Conservation (phyloP, 352 stramenopile genomes). For the Pythium phragmitis region DNA sequence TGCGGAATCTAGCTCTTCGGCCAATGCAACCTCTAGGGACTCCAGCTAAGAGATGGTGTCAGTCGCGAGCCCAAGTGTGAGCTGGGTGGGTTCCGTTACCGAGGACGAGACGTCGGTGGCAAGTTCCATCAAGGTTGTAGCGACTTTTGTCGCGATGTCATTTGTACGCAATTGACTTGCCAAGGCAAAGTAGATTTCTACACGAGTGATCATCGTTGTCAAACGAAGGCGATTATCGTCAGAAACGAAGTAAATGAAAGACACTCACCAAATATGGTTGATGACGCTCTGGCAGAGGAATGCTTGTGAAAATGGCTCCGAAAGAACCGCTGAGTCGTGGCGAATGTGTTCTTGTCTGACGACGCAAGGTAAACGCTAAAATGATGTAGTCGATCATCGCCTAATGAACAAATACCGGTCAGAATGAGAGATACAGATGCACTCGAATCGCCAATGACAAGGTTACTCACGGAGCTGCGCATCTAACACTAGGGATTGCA, state of each 20-base stretch:
- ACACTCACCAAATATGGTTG: slow-evolving; percentile 18
- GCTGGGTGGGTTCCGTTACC: slow-evolving; percentile 1
- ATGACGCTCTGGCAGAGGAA: slow-evolving; percentile 4
- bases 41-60: slow-evolving; percentile 10
- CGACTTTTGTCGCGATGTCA: neutral
- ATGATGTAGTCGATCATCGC: slow-evolving; percentile 16
- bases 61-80: neutral
- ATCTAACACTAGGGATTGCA: slow-evolving; percentile 20
- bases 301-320: slow-evolving; percentile 12
- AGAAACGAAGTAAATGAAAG: neutral
- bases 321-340: slow-evolving; percentile 19
- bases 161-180: slow-evolving; percentile 1
- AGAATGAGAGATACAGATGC: neutral
- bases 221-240: neutral
- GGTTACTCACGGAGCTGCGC: slow-evolving; percentile 18
- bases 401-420: neutral
- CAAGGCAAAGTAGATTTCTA: slow-evolving; percentile 27
- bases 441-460: neutral
- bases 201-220: neutral
- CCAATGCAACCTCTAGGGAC: slow-evolving; percentile 13
- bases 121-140: slow-evolving; percentile 7
- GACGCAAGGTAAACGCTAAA: slow-evolving; percentile 21
- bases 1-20: slow-evolving; percentile 11
- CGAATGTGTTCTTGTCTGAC: neutral
- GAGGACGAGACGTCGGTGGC: neutral